These are phyloP conservation scores for Fraxinus albicans DNA, from an alignment of 305 asterid species.

Conservation along the genomic window DNA sequence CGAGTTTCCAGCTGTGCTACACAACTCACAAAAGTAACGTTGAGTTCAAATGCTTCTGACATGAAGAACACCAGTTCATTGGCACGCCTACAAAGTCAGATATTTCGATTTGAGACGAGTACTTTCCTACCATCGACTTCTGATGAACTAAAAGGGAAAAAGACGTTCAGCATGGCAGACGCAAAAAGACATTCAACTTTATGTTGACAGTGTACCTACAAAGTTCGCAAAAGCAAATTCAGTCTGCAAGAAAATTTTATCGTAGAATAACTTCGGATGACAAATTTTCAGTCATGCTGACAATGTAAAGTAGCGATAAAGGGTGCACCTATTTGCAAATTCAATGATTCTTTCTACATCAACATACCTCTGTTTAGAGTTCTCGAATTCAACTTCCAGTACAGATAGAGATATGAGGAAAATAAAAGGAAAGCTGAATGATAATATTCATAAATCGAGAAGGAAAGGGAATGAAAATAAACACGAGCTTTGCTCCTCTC, in stretches of 20 bases:
- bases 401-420: not conserved
- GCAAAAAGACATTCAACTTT: conserved; percentile 9
- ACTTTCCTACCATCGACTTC: conserved; percentile 6
- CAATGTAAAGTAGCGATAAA: not conserved
- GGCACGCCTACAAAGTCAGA: conserved; percentile 20
- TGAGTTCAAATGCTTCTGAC: not conserved
- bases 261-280: not conserved
- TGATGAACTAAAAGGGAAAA: conserved; percentile 11
- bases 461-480: not conserved
- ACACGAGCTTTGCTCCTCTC: not conserved
- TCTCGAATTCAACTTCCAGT: not conserved
- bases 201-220: conserved; percentile 10
- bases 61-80: conserved; percentile 13
- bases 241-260: not conserved
- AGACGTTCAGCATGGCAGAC: not conserved
- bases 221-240: not conserved
- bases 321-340: not conserved
- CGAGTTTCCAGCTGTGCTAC: conserved; percentile 23
- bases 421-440: not conserved
- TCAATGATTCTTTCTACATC: not conserved
- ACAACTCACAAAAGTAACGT: conserved; percentile 19
- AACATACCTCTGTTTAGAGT: not conserved
- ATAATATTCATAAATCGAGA: not conserved
- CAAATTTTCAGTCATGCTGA: not conserved
- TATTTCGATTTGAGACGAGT: conserved; percentile 15